A percentile compares a stretch with the other conserved stretches of the same genome.
These are phyloP conservation scores for Botrytis tulipae DNA, from an alignment of 2,329 filamentous ascomycete species.

Conservation along the genomic window DNA sequence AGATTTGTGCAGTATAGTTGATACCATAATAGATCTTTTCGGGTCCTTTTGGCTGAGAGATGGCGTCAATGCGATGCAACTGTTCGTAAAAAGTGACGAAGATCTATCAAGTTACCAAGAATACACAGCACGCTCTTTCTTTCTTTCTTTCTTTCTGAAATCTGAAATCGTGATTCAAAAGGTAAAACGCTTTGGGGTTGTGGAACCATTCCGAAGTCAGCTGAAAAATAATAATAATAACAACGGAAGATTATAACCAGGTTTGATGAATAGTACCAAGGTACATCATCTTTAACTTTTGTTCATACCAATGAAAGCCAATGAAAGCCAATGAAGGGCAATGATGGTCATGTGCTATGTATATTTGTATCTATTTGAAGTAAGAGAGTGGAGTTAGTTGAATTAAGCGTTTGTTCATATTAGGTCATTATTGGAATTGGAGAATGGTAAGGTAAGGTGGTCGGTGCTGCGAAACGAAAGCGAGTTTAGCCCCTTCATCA, in stretches of 20 bases:
- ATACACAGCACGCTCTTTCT: neutral
- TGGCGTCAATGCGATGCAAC: conserved; percentile 19
- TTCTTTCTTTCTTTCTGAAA: neutral
- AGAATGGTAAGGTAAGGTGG: neutral
- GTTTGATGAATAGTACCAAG: neutral
- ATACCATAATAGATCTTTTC: neutral
- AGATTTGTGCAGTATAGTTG: neutral
- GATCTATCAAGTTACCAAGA: neutral
- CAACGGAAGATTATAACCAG: neutral
- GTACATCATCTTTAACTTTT: neutral
- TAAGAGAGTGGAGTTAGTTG: conserved; percentile 1
- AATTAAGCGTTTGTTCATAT: neutral
- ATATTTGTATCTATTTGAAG: neutral
- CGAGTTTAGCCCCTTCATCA: conserved; percentile 11
- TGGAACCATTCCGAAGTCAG: conserved; percentile 16
- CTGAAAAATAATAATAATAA: conserved; percentile 14
- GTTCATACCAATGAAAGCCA: neutral
- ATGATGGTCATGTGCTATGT: conserved; percentile 6
- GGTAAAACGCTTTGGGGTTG: conserved; percentile 5
- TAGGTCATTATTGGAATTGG: neutral
- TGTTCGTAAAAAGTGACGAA: conserved; percentile 12
- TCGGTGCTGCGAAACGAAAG: conserved; percentile 17
- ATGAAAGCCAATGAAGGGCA: neutral
- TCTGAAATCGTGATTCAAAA: neutral
- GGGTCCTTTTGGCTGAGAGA: conserved; percentile 3